phyloP scores from a whole-genome alignment of 805 yeast species.

The Kodamaea laetipori region DNA sequence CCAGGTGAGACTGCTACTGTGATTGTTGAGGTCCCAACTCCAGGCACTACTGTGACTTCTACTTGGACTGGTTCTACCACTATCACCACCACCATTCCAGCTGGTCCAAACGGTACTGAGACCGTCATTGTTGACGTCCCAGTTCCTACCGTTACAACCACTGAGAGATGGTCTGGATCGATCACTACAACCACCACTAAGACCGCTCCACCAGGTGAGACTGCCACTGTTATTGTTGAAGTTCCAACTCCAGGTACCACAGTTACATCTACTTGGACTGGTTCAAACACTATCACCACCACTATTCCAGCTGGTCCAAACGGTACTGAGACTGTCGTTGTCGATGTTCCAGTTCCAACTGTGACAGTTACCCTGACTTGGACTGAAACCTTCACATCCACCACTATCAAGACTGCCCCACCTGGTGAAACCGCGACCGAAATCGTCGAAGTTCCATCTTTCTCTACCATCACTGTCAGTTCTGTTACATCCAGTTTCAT shows the following conservation, averaged over 20 bases:
- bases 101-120: slow-evolving; percentile 9
- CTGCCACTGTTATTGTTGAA: slow-evolving; percentile 18
- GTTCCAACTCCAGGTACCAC: slow-evolving; percentile 17
- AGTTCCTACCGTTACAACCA: slow-evolving; percentile 13
- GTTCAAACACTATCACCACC: slow-evolving; percentile 5
- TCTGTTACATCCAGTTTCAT: not conserved
- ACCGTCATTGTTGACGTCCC: slow-evolving; percentile 19
- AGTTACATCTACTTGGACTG: slow-evolving; percentile 4
- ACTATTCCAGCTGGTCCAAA: slow-evolving; percentile 4
- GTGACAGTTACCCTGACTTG: slow-evolving; percentile 5
- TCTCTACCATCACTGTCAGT: slow-evolving; percentile 6
- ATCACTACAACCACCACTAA: slow-evolving; percentile 12
- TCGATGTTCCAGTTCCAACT: slow-evolving; percentile 10
- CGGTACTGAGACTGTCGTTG: slow-evolving; percentile 4
- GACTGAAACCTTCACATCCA: slow-evolving; percentile 6
- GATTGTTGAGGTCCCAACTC: slow-evolving; percentile 19
- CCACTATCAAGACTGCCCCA: not conserved
- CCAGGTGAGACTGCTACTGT: slow-evolving; percentile 15
- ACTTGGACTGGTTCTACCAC: slow-evolving; percentile 13
- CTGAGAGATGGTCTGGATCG: slow-evolving; percentile 14
- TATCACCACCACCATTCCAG: slow-evolving; percentile 8
- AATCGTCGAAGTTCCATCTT: slow-evolving; percentile 16
- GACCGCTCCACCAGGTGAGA: slow-evolving; percentile 17
- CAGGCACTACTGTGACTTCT: slow-evolving; percentile 16
- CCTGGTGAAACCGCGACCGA: slow-evolving; percentile 16